phyloP scores from a whole-genome alignment of 176 grass and related monocot species.

The Ampelocalamus luodianensis region DNA sequence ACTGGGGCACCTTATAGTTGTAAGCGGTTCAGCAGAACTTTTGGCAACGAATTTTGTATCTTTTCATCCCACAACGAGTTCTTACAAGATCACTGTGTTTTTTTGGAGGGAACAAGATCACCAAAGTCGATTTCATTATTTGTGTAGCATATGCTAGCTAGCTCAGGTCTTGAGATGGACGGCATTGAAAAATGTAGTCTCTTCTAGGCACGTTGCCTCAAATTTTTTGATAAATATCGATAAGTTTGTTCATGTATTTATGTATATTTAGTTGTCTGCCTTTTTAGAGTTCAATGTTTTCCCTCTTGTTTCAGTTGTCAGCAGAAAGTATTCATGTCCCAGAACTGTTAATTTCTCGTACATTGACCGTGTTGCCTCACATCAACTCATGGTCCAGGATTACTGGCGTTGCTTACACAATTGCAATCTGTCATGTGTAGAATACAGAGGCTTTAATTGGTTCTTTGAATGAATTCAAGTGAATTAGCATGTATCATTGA shows the following conservation, averaged over 20 bases:
- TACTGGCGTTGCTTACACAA: background rate
- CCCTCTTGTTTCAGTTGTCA: background rate
- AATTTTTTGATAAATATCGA: background rate
- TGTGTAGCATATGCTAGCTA: background rate
- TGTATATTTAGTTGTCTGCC: background rate
- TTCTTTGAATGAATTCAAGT: background rate
- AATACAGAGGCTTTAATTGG: background rate
- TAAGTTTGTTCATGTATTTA: background rate
- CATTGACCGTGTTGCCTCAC: background rate
- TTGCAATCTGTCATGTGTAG: background rate
- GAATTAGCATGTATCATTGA: background rate
- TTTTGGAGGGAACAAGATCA: too few relatives aligned
- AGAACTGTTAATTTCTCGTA: background rate
- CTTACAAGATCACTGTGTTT: background rate
- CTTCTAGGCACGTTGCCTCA: background rate
- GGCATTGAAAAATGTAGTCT: background rate
- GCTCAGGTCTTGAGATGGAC: background rate
- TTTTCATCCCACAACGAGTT: background rate
- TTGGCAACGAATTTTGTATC: constrained; percentile 9
- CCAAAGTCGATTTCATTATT: background rate
- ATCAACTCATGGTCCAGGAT: background rate
- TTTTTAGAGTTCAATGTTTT: background rate
- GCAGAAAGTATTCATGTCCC: background rate
- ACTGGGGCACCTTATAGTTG: constrained; percentile 29
- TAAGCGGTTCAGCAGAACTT: background rate